phyloP scores from a whole-genome alignment of 495 filamentous ascomycete genomes.

The Trichoderma parareesei region DNA sequence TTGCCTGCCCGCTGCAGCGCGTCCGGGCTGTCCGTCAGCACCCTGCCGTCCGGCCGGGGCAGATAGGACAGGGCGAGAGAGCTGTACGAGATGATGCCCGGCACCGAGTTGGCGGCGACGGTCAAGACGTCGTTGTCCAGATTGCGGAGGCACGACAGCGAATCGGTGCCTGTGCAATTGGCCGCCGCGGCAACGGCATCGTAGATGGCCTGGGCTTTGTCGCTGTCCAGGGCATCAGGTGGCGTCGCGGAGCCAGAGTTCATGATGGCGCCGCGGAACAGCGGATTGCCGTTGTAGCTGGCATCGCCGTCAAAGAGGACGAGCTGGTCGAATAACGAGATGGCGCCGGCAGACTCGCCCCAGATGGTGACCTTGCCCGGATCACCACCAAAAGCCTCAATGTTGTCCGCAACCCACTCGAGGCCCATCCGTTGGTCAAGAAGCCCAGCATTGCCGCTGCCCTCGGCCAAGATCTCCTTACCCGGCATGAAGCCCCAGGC shows the following conservation, averaged over 20 bases:
- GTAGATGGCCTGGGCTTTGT: conserved; percentile 44
- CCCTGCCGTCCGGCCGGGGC: conserved; percentile 54
- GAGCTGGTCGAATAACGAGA: conserved; percentile 45
- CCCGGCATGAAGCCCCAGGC: conserved; percentile 48
- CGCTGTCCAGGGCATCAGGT: conserved; percentile 41
- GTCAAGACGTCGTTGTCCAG: conserved; percentile 43
- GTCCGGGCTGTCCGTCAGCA: conserved; percentile 49
- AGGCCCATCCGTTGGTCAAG: conserved; percentile 37
- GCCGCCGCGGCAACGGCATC: conserved; percentile 40
- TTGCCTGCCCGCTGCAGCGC: conserved; percentile 36
- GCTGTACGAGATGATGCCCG: conserved; percentile 52
- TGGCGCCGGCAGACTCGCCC: conserved; percentile 47
- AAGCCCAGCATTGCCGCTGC: conserved; percentile 34
- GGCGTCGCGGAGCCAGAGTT: conserved; percentile 47
- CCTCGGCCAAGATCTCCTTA: conserved; percentile 16
- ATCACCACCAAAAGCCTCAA: conserved; percentile 44
- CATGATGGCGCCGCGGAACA: conserved; percentile 52
- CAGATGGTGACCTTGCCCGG: conserved; percentile 31
- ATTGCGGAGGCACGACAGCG: conserved; percentile 43
- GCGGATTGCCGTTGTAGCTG: conserved; percentile 40
- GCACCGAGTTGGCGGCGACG: conserved; percentile 58
- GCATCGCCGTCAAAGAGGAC: conserved; percentile 43
- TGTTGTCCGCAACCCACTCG: conserved; percentile 47
- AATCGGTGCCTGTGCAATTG: conserved; percentile 40
- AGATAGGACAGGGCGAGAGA: conserved; percentile 58